Conservation (phyloP, 768 basidiomycete genomes). For the Cystobasidium ongulense region DNA sequence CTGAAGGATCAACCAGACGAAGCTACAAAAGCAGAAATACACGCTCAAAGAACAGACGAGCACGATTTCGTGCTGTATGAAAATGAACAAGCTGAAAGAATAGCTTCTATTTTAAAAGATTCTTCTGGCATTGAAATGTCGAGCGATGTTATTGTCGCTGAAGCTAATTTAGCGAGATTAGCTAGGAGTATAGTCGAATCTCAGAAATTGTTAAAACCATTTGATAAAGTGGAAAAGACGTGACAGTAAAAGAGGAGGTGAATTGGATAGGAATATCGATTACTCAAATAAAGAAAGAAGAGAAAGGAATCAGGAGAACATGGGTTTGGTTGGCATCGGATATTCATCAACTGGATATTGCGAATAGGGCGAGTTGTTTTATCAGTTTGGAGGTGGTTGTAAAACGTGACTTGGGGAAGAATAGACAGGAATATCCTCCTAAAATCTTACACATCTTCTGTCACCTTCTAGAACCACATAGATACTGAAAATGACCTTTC, state of each 20-base stretch:
- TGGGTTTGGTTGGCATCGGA: not conserved
- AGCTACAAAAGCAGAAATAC: not conserved
- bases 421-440: no score
- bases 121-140: conserved; percentile 82
- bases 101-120: conserved; percentile 67
- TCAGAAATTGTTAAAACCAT: conserved; percentile 12
- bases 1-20: conserved; percentile 31
- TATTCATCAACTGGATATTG: not conserved
- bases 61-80: conserved; percentile 96
- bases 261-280: no score
- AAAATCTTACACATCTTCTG: no score
- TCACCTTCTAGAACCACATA: conserved; percentile 41
- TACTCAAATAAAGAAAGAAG: not conserved
- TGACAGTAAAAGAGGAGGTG: not conserved
- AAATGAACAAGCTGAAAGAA: conserved; percentile 77
- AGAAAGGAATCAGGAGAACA: not conserved
- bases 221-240: not conserved
- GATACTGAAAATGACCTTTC: conserved; percentile 39
- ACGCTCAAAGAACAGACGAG: conserved; percentile 55
- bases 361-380: no score
- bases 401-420: no score
- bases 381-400: no score
- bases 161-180: conserved; percentile 80
- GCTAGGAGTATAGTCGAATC: conserved; percentile 66
- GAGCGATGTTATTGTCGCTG: conserved; percentile 81